A percentile compares a stretch with the other conserved stretches of the same genome.
phyloP scores from a whole-genome alignment of 148 eudicot species.

The Fallopia convolvulus region DNA sequence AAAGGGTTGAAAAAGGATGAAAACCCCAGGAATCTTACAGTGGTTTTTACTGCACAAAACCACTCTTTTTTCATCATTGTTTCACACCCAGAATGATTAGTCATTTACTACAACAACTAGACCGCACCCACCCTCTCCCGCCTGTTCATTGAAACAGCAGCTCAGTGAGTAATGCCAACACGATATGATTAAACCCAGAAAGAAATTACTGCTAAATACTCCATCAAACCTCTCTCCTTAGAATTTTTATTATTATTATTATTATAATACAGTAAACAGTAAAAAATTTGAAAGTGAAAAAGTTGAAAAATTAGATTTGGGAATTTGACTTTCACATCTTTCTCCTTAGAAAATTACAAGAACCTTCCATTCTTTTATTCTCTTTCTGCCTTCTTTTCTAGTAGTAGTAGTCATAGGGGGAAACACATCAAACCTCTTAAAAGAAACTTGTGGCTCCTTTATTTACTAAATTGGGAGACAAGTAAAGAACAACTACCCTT shows the following conservation, averaged over 20 bases:
- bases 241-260: not conserved
- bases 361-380: conserved; percentile 47
- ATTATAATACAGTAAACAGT: not conserved
- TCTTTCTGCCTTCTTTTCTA: conserved; percentile 8
- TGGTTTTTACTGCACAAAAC: conserved; percentile 20
- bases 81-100: conserved; percentile 36
- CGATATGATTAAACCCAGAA: not conserved
- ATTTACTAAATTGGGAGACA: conserved; percentile 3
- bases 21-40: conserved; percentile 9
- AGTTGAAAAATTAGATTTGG: not conserved
- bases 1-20: conserved; percentile 6
- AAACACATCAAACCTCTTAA: conserved; percentile 2
- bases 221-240: too few relatives aligned
- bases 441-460: not conserved
- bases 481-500: not conserved
- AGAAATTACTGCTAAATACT: not conserved
- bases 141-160: not conserved
- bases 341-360: conserved; percentile 30
- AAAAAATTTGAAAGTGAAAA: not conserved
- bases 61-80: conserved; percentile 34
- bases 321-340: conserved; percentile 27
- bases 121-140: conserved; percentile 19
- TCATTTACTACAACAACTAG: conserved; percentile 31
- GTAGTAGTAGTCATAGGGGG: not conserved
- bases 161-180: conserved; percentile 6